phyloP scores from a whole-genome alignment of 2,329 filamentous ascomycete species.

The Xylaria sp. region DNA sequence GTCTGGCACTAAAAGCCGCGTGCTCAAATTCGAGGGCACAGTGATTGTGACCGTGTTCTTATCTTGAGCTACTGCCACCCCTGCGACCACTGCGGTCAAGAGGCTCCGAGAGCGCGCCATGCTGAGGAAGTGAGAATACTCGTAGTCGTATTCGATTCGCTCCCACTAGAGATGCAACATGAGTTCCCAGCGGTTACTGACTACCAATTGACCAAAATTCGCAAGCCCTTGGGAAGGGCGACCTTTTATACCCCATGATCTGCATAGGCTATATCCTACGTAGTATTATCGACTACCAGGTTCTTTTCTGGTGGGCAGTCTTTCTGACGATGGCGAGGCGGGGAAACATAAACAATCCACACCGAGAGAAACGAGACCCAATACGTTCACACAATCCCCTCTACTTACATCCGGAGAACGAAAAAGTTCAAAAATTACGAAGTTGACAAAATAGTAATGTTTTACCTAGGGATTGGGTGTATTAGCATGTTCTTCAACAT shows the following conservation, averaged over 20 bases:
- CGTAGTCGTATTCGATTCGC: neutral
- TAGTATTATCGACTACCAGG: neutral
- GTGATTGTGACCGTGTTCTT: conserved; percentile 27
- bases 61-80: conserved; percentile 27
- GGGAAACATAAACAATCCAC: conserved; percentile 1
- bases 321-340: neutral
- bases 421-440: neutral
- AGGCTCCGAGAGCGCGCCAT: conserved; percentile 18
- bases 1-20: conserved; percentile 37
- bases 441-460: no score
- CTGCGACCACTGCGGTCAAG: conserved; percentile 19
- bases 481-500: neutral
- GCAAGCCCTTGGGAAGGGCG: neutral
- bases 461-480: no score
- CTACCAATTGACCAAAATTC: neutral
- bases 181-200: neutral
- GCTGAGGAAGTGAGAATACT: neutral
- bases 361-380: neutral
- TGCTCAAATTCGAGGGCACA: conserved; percentile 35
- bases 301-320: neutral
- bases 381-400: neutral
- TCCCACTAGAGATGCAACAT: neutral
- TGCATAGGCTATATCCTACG: conserved; percentile 4
- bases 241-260: neutral
- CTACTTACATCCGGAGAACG: neutral